Percentiles rank a stretch among this genome's conserved stretches.
These are phyloP conservation scores for Biscogniauxia mediterranea DNA, from an alignment of 2,329 filamentous ascomycete species.

Conservation along the genomic window DNA sequence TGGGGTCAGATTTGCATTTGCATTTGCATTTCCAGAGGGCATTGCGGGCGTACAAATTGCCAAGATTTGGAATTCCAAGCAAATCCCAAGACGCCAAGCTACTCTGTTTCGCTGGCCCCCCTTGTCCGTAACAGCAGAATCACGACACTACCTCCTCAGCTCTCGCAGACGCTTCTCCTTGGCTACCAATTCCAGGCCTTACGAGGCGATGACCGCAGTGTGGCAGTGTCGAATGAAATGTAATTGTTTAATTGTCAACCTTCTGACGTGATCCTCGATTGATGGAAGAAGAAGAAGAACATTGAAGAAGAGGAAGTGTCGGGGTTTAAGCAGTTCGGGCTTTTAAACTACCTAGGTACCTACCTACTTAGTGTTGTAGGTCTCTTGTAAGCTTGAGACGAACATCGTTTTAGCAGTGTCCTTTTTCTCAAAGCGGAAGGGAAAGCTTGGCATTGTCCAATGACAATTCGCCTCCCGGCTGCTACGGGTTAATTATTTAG, in stretches of 20 bases:
- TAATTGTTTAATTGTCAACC: neutral
- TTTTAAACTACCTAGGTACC: too few species aligned
- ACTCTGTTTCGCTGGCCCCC: neutral
- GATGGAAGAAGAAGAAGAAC: too few species aligned
- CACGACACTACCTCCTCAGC: neutral
- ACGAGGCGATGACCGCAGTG: neutral
- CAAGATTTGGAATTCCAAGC: neutral
- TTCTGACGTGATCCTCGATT: neutral
- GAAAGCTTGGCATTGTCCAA: slow-evolving; percentile 8
- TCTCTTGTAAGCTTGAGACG: slow-evolving; percentile 16
- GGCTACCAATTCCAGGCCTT: neutral
- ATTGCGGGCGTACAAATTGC: neutral
- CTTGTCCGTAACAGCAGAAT: neutral
- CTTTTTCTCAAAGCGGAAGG: slow-evolving; percentile 13
- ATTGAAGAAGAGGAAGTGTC: too few species aligned
- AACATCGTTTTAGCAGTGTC: slow-evolving; percentile 21
- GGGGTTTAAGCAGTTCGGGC: too few species aligned
- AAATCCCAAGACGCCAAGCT: neutral
- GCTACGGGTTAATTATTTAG: neutral
- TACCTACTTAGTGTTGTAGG: too few species aligned
- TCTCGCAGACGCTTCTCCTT: neutral
- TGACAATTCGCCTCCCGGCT: neutral
- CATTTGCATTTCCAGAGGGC: too few species aligned
- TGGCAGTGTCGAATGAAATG: neutral
- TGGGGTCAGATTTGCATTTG: neutral